Evolutionary conservation across 2,329 filamentous ascomycete species (phyloP).

Genomic region (Hawksworthiomyces lignivorus): DNA sequence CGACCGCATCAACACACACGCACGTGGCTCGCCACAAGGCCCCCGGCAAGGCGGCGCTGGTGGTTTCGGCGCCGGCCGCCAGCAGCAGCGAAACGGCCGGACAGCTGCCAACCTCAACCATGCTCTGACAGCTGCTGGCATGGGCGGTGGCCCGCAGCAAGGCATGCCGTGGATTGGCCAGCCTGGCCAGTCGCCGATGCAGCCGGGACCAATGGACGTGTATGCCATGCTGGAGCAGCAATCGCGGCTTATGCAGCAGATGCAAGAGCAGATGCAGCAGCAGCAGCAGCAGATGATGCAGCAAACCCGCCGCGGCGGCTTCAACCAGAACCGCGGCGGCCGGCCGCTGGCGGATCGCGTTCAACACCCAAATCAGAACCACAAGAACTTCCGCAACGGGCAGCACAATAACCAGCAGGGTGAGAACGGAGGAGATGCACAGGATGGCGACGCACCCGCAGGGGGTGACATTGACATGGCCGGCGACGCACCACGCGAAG

Average conservation of each 20-base stretch:
- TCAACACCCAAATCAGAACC: conserved; percentile 43
- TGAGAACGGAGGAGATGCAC: conserved; percentile 26
- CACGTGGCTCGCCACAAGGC: conserved; percentile 62
- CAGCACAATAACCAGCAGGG: conserved; percentile 30
- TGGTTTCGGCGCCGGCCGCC: conserved; percentile 16
- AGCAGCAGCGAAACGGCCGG: conserved; percentile 30
- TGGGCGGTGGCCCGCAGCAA: conserved; percentile 21
- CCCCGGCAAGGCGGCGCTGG: conserved; percentile 49
- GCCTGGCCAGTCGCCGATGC: conserved; percentile 21
- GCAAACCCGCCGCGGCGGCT: conserved; percentile 35
- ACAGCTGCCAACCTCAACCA: conserved; percentile 42
- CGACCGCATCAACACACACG: conserved; percentile 75
- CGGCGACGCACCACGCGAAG: conserved; percentile 40
- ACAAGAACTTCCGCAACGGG: conserved; percentile 44
- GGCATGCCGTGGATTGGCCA: conserved; percentile 41
- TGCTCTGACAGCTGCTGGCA: conserved; percentile 38
- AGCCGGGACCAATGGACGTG: conserved; percentile 45
- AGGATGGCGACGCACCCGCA: conserved; percentile 21
- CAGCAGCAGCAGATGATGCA: conserved; percentile 48
- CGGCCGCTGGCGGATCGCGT: conserved; percentile 71
- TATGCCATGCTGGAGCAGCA: conserved; percentile 83
- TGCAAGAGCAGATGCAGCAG: conserved; percentile 52
- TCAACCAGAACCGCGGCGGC: conserved; percentile 32
- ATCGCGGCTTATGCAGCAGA: conserved; percentile 74
- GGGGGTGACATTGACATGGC: conserved; percentile 53